Percentiles rank a stretch among this genome's conserved stretches.
These are phyloP conservation scores for Cryptosporidium baileyi DNA, from an alignment of 169 alveolate genomes.

Conservation along the genomic window DNA sequence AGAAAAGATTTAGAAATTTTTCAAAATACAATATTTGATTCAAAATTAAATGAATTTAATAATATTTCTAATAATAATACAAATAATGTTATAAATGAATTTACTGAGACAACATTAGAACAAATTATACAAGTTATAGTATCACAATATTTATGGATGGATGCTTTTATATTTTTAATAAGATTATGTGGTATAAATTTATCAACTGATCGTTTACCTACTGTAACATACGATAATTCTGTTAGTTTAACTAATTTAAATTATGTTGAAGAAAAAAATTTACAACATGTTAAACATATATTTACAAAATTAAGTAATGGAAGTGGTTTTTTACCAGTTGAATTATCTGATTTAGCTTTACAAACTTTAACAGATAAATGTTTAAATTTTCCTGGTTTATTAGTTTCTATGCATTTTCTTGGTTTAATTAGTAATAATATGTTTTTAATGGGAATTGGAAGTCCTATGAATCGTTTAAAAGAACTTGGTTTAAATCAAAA, in stretches of 20 bases:
- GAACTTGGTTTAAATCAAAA: constrained; percentile 10
- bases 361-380: constrained; percentile 74
- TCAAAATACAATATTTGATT: not conserved
- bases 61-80: not conserved
- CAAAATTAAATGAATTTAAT: not conserved
- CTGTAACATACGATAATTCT: constrained; percentile 26
- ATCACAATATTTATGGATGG: constrained; percentile 49
- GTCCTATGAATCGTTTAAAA: constrained; percentile 8
- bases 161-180: constrained; percentile 34
- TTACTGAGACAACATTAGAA: constrained; percentile 28
- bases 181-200: constrained; percentile 41
- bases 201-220: constrained; percentile 24
- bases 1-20: not conserved
- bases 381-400: constrained; percentile 73
- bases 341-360: constrained; percentile 74
- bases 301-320: constrained; percentile 72
- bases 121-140: constrained; percentile 46
- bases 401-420: constrained; percentile 70
- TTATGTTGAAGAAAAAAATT: constrained; percentile 50
- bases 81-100: not conserved
- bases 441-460: constrained; percentile 19
- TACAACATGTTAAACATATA: constrained; percentile 58
- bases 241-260: not conserved
- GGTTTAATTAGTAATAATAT: constrained; percentile 47
- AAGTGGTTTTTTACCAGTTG: constrained; percentile 75